Evolutionary conservation across 306 rosid species (phyloP), one percentile per base, ranked within the genome.

Genomic region (Mimosa pudica): DNA sequence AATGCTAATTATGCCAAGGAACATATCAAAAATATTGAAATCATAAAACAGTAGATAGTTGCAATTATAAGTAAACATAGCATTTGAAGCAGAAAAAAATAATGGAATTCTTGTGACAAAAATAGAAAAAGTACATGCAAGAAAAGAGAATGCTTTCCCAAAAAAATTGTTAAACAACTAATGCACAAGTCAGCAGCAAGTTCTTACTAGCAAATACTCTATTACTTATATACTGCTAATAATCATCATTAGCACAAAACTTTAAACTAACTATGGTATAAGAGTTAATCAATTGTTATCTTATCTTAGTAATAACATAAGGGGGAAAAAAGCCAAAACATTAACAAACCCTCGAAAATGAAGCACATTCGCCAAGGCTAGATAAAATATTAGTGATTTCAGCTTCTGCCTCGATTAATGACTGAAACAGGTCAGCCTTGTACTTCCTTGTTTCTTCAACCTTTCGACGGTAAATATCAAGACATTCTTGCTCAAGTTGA

Each of bases 401-500:
- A 13, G 89, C 79, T 84, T 92, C 91, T 36, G 89, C 86, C 12
- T 92, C 94, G 24, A 85, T 90, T 80, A 94, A 77, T 58, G 83
- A 87, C 79, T 80, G 89, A 70, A 81, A 81, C 82, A 94, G 81
- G 30, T 88, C 91, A 11, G 95, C 90, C 87, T 84, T 89, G 87
- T 88, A 81, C 90, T 87, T 89, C 79, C 98, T 87, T 6, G 93
- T 89, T 76, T 84, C 83, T 69, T 94, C 97, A 36, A 94, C 97
- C 85, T 87, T 94, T 74, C 78, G 86, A 30, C 90, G 88, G 84
- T 94, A 94, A 64, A 94, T 92, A 54, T 92, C 86, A 24, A 91
- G 97, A 82, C 98, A 94, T 58, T 92, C 97, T 81, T 92, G 93
- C 91, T 94, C 97, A 18, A 94, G 90, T 85, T 94, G 93, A 54